These are phyloP conservation scores for Dictyophora rubrovolvata DNA, from an alignment of 768 basidiomycete genomes.

Conservation along the genomic window DNA sequence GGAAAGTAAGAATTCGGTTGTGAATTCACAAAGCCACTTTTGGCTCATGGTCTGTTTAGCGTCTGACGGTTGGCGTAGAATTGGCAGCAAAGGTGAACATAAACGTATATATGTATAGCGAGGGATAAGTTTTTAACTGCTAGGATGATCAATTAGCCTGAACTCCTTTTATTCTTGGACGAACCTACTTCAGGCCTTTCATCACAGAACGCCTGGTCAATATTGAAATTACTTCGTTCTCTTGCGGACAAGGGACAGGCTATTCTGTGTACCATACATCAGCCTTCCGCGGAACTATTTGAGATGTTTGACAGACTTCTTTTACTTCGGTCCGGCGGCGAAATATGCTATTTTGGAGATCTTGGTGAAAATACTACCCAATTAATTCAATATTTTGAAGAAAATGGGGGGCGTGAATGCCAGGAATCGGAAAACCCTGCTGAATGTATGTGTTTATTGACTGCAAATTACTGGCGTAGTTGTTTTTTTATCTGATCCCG, in stretches of 20 bases:
- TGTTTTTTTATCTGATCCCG: too few relatives aligned
- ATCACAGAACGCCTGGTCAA: constrained; percentile 81
- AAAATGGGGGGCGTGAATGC: constrained; percentile 56
- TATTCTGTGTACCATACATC: constrained; percentile 71
- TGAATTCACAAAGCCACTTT: not conserved
- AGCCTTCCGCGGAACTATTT: constrained; percentile 70
- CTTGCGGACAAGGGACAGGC: constrained; percentile 78
- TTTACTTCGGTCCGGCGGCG: constrained; percentile 67
- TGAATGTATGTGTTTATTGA: constrained; percentile 28
- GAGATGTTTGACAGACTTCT: constrained; percentile 73
- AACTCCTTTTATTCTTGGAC: constrained; percentile 74
- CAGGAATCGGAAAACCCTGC: constrained; percentile 60
- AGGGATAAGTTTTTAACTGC: not conserved
- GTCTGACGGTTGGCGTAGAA: constrained; percentile 81
- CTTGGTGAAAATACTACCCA: constrained; percentile 51
- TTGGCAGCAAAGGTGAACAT: constrained; percentile 60
- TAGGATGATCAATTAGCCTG: constrained; percentile 30
- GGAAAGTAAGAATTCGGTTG: constrained; percentile 30
- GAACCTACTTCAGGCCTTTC: constrained; percentile 86
- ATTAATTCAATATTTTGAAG: constrained; percentile 69
- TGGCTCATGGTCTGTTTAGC: constrained; percentile 14
- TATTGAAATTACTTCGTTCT: constrained; percentile 61
- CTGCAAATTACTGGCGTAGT: constrained; percentile 7
- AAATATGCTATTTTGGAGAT: constrained; percentile 60
- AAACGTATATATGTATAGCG: constrained; percentile 15